Evolutionary conservation across 257 asterid species (phyloP).

Genomic region (Nicotiana sylvestris): DNA sequence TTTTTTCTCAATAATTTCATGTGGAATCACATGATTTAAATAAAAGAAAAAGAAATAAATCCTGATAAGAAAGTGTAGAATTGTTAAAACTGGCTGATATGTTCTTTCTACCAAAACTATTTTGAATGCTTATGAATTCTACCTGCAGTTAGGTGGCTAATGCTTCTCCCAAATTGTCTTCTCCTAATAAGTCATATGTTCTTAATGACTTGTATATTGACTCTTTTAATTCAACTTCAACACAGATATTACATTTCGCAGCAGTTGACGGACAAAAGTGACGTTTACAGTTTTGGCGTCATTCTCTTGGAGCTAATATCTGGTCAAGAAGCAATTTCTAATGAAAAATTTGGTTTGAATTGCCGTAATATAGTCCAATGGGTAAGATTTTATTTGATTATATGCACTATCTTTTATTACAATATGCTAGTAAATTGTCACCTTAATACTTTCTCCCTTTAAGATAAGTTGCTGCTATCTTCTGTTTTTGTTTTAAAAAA

Average conservation of each 20-base stretch:
- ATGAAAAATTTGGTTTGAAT: conserved; percentile 74
- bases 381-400: conserved; percentile 41
- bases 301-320: conserved; percentile 93
- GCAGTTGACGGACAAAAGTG: conserved; percentile 97
- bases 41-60: too few relatives aligned
- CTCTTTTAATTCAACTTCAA: not conserved
- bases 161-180: not conserved
- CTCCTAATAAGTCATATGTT: not conserved
- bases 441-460: not conserved
- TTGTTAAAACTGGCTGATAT: not conserved
- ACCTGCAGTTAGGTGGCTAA: not conserved
- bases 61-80: not conserved
- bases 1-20: not conserved
- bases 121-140: not conserved
- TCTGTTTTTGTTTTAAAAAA: not conserved
- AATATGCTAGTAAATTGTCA: not conserved
- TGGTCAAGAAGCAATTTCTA: conserved; percentile 97
- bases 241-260: conserved; percentile 94
- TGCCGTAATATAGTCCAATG: conserved; percentile 95
- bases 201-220: not conserved
- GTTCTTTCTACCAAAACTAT: not conserved
- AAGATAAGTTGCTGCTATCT: not conserved
- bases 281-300: conserved; percentile 92
- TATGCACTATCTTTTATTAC: not conserved
- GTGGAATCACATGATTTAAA: not conserved